These are phyloP conservation scores for Misopates orontium DNA, from an alignment of 257 asterid genomes.

Conservation along the genomic window DNA sequence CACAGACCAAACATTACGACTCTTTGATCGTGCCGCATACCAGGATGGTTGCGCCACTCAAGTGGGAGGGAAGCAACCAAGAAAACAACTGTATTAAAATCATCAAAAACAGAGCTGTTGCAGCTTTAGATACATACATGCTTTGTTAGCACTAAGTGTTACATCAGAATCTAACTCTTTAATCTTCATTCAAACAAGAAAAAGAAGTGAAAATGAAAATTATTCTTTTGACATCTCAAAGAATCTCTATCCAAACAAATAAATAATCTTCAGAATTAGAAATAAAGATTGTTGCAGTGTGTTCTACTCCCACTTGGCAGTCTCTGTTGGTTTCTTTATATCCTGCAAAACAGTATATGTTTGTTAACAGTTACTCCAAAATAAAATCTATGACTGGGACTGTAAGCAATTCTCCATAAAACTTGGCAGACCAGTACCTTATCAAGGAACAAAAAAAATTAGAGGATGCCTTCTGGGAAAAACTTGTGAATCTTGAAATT, in stretches of 20 bases:
- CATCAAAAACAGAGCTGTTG: conserved; percentile 34
- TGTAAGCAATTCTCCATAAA: too few species aligned
- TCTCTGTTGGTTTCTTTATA: neutral
- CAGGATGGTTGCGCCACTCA: too few species aligned
- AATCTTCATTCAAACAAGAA: conserved; percentile 38
- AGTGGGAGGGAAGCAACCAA: conserved; percentile 37
- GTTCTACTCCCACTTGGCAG: neutral
- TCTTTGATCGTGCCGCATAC: too few species aligned
- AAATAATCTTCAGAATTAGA: conserved; percentile 49
- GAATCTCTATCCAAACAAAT: conserved; percentile 49
- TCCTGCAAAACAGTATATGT: neutral
- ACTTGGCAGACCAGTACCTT: neutral
- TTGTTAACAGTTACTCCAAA: neutral
- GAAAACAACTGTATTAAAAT: conserved; percentile 62
- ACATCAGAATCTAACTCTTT: conserved; percentile 45
- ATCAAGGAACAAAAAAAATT: conserved; percentile 34
- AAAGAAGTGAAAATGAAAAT: conserved; percentile 29
- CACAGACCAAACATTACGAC: too few species aligned
- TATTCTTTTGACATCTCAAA: conserved; percentile 38
- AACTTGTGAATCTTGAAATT: neutral
- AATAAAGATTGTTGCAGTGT: neutral
- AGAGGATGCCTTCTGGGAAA: conserved; percentile 22
- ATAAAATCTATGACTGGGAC: neutral
- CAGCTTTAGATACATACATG: conserved; percentile 8
- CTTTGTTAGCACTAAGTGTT: conserved; percentile 50